These are phyloP conservation scores for Lasiodiplodia citricola DNA, from an alignment of 2,329 filamentous ascomycete genomes.

Conservation along the genomic window DNA sequence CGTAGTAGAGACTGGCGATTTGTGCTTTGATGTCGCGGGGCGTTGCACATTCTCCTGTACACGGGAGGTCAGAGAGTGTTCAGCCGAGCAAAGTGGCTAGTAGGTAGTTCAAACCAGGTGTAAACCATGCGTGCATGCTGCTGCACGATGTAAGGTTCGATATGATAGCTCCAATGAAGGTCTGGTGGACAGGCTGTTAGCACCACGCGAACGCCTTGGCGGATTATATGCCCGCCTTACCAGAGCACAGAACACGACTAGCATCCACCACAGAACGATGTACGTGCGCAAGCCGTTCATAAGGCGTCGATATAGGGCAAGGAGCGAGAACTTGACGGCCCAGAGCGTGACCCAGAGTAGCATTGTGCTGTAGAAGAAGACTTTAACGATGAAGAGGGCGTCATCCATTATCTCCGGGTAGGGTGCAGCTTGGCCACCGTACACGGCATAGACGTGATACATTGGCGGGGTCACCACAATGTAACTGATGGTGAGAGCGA, in stretches of 20 bases:
- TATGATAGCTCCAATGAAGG: slow-evolving; percentile 45
- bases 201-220: background rate
- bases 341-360: slow-evolving; percentile 48
- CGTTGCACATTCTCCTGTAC: slow-evolving; percentile 34
- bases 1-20: slow-evolving; percentile 43
- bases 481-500: slow-evolving; percentile 38
- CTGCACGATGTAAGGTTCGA: slow-evolving; percentile 42
- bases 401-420: slow-evolving; percentile 42
- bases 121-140: slow-evolving; percentile 46
- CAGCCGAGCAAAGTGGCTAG: background rate
- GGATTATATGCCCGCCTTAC: slow-evolving; percentile 33
- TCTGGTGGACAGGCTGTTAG: slow-evolving; percentile 31
- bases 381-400: slow-evolving; percentile 38
- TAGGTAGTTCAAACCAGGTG: slow-evolving; percentile 25
- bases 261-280: slow-evolving; percentile 45
- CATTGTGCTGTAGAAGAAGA: slow-evolving; percentile 48
- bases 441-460: slow-evolving; percentile 38
- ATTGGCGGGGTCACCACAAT: slow-evolving; percentile 43
- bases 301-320: slow-evolving; percentile 47
- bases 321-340: slow-evolving; percentile 48
- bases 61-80: background rate
- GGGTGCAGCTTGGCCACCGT: slow-evolving; percentile 31
- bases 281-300: slow-evolving; percentile 41
- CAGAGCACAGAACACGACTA: slow-evolving; percentile 41
- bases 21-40: slow-evolving; percentile 38